Evolutionary conservation across 23 red algal species (phyloP).

Genomic region (Pyropia yezoensis): DNA sequence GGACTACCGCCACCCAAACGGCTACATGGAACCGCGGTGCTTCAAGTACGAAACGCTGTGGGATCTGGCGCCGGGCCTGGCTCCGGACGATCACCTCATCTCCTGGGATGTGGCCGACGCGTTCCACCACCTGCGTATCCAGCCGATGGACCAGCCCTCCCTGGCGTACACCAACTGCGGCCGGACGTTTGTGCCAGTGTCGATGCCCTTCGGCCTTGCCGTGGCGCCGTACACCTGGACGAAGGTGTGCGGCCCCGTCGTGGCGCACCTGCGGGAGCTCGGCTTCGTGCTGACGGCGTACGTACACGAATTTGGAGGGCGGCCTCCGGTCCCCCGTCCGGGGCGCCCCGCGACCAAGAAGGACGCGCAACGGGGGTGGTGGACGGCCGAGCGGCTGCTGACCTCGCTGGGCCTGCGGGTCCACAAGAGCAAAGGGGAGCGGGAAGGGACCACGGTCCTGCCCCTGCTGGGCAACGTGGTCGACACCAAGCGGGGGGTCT

Average conservation of each 20-base stretch:
- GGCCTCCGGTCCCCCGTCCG: no score
- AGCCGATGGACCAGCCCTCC: no score
- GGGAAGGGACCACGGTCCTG: not conserved
- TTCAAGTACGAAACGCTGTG: slow-evolving; percentile 18
- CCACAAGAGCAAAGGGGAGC: slow-evolving; percentile 3
- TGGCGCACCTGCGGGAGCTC: slow-evolving; percentile 1
- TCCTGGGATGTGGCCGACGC: slow-evolving; percentile 19
- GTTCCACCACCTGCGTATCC: no score
- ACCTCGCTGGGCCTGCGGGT: not conserved
- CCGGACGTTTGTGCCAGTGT: slow-evolving; percentile 4
- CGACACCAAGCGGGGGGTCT: slow-evolving; percentile 13
- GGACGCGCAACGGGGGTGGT: not conserved
- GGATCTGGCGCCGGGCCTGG: not conserved
- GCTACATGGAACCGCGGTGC: no score
- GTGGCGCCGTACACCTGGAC: not conserved
- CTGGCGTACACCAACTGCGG: slow-evolving; percentile 15
- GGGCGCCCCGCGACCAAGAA: no score
- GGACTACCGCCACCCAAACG: slow-evolving; percentile 15
- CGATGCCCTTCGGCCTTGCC: slow-evolving; percentile 18
- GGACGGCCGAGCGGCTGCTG: not conserved
- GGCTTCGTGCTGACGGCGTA: slow-evolving; percentile 2
- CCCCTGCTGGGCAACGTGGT: slow-evolving; percentile 15
- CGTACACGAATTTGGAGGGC: no score
- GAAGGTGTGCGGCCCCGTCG: slow-evolving; percentile 9
- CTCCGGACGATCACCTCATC: not conserved